These are phyloP conservation scores for Neurospora africana DNA, from an alignment of 495 filamentous ascomycete genomes.

Conservation along the genomic window DNA sequence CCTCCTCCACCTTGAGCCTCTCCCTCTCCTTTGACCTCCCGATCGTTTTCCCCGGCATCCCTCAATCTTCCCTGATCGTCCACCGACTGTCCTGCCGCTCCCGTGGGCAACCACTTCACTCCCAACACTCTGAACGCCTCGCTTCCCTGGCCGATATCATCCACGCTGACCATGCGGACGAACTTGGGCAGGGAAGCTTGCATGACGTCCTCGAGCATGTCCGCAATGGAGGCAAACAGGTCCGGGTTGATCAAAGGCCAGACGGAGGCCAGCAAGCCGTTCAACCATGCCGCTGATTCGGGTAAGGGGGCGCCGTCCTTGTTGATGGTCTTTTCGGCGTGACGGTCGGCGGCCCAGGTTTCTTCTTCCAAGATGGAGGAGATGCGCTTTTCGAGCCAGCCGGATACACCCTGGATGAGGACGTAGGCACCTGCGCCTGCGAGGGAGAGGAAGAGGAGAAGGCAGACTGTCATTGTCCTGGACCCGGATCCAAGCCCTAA, in stretches of 20 bases:
- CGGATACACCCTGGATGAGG: conserved; percentile 34
- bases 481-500: not conserved
- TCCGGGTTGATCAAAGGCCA: conserved; percentile 66
- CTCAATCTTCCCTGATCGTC: conserved; percentile 40
- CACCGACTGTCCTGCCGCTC: conserved; percentile 49
- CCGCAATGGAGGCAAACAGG: conserved; percentile 51
- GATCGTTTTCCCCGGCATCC: conserved; percentile 31
- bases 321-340: conserved; percentile 30
- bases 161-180: conserved; percentile 57
- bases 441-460: conserved; percentile 14
- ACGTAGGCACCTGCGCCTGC: conserved; percentile 19
- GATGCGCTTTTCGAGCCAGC: conserved; percentile 44
- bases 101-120: conserved; percentile 54
- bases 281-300: conserved; percentile 58
- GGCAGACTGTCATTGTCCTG: not conserved
- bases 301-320: conserved; percentile 32
- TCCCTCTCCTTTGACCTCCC: conserved; percentile 35
- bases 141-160: conserved; percentile 60
- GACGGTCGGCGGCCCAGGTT: conserved; percentile 48
- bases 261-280: conserved; percentile 48
- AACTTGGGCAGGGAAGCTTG: conserved; percentile 54
- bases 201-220: conserved; percentile 64
- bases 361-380: conserved; percentile 49
- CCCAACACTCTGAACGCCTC: conserved; percentile 55
- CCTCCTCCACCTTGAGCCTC: conserved; percentile 24